phyloP scores from a whole-genome alignment of 257 asterid species.

The Paraleonurus japonicus region DNA sequence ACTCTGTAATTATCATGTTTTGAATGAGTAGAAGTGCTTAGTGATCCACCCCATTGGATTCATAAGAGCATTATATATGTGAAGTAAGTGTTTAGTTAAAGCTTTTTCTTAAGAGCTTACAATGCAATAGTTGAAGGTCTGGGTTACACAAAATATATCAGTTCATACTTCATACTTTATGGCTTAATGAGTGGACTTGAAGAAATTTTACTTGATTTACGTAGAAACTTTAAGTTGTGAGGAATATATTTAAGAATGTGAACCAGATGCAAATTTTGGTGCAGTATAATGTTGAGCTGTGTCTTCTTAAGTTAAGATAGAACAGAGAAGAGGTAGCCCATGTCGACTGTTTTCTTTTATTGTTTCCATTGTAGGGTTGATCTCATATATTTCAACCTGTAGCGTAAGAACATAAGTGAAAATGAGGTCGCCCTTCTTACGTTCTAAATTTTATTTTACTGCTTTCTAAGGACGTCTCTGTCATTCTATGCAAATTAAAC shows the following conservation, averaged over 20 bases:
- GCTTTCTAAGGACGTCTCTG: neutral
- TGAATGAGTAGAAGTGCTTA: neutral
- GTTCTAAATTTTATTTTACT: neutral
- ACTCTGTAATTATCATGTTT: slow-evolving; percentile 1
- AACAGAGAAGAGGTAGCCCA: neutral
- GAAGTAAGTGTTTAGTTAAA: neutral
- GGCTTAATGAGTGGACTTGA: neutral
- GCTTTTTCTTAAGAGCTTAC: neutral
- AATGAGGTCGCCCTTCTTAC: neutral
- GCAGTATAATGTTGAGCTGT: neutral
- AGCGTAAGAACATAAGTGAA: neutral
- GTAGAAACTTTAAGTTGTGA: no score
- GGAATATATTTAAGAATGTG: neutral
- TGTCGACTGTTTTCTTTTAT: neutral
- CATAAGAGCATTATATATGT: neutral
- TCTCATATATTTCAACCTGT: neutral
- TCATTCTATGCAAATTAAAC: neutral
- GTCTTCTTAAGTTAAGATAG: neutral
- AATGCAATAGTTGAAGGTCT: neutral
- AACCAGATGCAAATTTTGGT: neutral
- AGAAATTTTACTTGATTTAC: no score
- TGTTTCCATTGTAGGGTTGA: neutral
- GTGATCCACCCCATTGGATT: neutral
- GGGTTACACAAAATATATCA: neutral
- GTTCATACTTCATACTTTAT: slow-evolving; percentile 1